phyloP scores from a whole-genome alignment of 805 yeast species.

The Ogataea neopini region DNA sequence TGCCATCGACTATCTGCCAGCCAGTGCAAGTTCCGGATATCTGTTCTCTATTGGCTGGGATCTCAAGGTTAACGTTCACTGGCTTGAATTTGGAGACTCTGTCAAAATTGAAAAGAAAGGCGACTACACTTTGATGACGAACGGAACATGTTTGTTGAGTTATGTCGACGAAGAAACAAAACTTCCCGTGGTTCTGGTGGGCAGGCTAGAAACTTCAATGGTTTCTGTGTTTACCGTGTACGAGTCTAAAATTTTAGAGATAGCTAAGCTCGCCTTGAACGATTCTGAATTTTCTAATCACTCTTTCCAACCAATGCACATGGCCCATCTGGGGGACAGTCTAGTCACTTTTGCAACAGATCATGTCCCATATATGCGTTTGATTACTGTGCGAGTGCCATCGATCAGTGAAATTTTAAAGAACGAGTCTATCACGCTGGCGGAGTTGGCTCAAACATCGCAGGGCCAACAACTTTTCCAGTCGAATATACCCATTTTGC shows the following conservation, averaged over 20 bases:
- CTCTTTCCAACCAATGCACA: conserved; percentile 59
- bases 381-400: conserved; percentile 56
- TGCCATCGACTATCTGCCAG: conserved; percentile 19
- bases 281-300: conserved; percentile 71
- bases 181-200: conserved; percentile 47
- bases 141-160: conserved; percentile 53
- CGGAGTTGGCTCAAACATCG: conserved; percentile 6
- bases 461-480: conserved; percentile 24
- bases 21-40: conserved; percentile 29
- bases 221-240: conserved; percentile 44
- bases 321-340: conserved; percentile 32
- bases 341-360: conserved; percentile 68
- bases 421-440: conserved; percentile 1
- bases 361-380: conserved; percentile 74
- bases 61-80: conserved; percentile 40
- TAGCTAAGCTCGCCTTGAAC: conserved; percentile 57
- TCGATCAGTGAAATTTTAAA: conserved; percentile 22
- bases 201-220: conserved; percentile 61
- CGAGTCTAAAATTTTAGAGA: conserved; percentile 32
- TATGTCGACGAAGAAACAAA: conserved; percentile 16
- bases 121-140: conserved; percentile 42
- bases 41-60: conserved; percentile 66
- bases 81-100: conserved; percentile 22
- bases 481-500: conserved; percentile 29
- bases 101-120: conserved; percentile 22